Evolutionary conservation across 2,329 filamentous ascomycete genomes (phyloP).

Genomic region (Clathrospora elynae): DNA sequence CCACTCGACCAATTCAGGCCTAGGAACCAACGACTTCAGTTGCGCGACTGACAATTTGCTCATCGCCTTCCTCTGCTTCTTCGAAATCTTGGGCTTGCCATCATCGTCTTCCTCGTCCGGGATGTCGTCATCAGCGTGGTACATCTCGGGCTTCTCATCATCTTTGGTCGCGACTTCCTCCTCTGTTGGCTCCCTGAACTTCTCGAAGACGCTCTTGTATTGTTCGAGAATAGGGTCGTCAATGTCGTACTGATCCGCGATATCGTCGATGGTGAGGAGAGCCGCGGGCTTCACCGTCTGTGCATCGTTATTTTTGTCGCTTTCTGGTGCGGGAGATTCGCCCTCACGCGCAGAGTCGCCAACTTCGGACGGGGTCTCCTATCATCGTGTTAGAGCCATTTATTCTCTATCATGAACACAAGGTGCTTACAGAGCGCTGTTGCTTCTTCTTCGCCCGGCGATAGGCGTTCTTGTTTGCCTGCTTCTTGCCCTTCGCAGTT

Average conservation of each 20-base stretch:
- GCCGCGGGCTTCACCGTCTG: slow-evolving; percentile 55
- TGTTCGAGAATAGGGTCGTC: slow-evolving; percentile 80
- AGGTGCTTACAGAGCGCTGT: slow-evolving; percentile 65
- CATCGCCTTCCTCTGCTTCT: slow-evolving; percentile 90
- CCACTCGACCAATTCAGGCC: slow-evolving; percentile 96
- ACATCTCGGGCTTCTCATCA: slow-evolving; percentile 80
- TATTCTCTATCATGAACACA: background rate
- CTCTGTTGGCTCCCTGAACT: slow-evolving; percentile 65
- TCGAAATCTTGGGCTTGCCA: slow-evolving; percentile 73
- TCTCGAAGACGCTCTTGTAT: slow-evolving; percentile 81
- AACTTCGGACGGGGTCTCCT: slow-evolving; percentile 46
- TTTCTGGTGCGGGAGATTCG: slow-evolving; percentile 46
- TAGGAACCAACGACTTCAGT: slow-evolving; percentile 86
- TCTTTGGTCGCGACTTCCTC: slow-evolving; percentile 61
- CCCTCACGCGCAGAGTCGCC: slow-evolving; percentile 43
- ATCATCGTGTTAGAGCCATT: slow-evolving; percentile 24
- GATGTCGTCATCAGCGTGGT: slow-evolving; percentile 82
- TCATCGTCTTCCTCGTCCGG: slow-evolving; percentile 84
- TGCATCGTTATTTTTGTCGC: slow-evolving; percentile 43
- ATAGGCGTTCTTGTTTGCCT: slow-evolving; percentile 93
- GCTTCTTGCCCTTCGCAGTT: slow-evolving; percentile 52
- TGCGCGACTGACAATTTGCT: slow-evolving; percentile 94
- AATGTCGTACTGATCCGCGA: slow-evolving; percentile 60
- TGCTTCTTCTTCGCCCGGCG: slow-evolving; percentile 94
- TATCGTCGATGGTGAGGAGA: slow-evolving; percentile 31